Base-by-base conservation (phyloP, 2,329 filamentous ascomycete genomes). In the Xylaria sp. region DNA sequence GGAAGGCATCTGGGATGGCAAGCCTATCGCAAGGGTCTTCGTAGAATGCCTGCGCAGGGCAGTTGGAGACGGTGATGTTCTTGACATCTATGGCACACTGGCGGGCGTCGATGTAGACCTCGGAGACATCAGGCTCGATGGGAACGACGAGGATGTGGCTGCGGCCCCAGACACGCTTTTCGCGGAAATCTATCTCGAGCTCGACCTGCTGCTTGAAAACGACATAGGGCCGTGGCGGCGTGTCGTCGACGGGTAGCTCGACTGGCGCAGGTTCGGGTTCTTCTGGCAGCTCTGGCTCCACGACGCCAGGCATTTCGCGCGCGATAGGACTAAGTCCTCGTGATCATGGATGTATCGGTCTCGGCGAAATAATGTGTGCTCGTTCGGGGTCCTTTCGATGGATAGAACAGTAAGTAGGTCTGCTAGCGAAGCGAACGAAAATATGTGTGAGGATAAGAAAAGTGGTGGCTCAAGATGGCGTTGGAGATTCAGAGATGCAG, bases 191-290 rank as follows among this genome's bases (percentile, higher is more conserved):
- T 78, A 99, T 86, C 76, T 98, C 94, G 69, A 99, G 85, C 76
- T 94, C 91, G 59, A 99, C 91, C 79, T 93, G 92, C 82, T 98
- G 95, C 81, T 94, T 91, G 64, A 93, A 86, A 67, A 98, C 83
- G 50, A 86, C 78, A 70, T 84, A 86, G 54, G 78, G 77, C 48
- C 81, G 80, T 46, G 76, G 75, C 34, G 77, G 76, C 15, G 79
- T 76, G 55, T 77, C 72, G 65, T 80, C 75, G 72, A 77, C 41
- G 60, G 80, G 78, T 68, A 74, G 76, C 61, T 81, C 77, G 48
- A 75, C 60, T 6, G 76, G 66, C 67, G 74, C 72, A 69, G 73
- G 69, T 44, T 77, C 74, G 68, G 66, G 70, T 39, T 73, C 69
- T 66, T 74, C 72, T 52, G 73, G 70, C 39, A 68, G 68, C 63